These are phyloP conservation scores for Lophiotrema nucula DNA, from an alignment of 495 filamentous ascomycete species.

Conservation along the genomic window DNA sequence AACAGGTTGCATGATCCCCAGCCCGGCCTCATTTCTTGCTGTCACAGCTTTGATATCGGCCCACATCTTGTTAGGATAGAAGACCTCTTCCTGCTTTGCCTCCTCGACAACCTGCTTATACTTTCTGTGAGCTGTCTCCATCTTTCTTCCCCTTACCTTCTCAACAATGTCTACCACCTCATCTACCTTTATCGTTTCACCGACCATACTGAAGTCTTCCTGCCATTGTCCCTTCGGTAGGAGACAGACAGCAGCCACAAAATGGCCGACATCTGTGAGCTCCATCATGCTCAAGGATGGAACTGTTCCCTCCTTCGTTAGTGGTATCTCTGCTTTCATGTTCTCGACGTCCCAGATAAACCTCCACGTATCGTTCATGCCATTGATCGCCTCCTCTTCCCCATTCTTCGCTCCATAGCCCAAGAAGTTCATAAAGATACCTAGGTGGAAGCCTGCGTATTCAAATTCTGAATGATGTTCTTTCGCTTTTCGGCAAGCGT, in stretches of 20 bases:
- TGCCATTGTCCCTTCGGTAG: constrained; percentile 35
- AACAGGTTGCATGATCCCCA: constrained; percentile 9
- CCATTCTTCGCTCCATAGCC: constrained; percentile 32
- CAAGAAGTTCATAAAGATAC: constrained; percentile 44
- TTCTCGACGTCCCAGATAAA: constrained; percentile 35
- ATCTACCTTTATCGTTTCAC: constrained; percentile 34
- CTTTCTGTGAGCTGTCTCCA: constrained; percentile 32
- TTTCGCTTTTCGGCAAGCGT: constrained; percentile 28
- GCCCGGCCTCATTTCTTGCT: constrained; percentile 10
- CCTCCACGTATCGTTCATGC: constrained; percentile 32
- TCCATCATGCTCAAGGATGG: constrained; percentile 35
- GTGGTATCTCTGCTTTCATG: constrained; percentile 34
- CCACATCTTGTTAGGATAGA: constrained; percentile 11
- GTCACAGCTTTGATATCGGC: constrained; percentile 2
- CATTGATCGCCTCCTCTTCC: constrained; percentile 26
- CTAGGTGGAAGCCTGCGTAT: constrained; percentile 35
- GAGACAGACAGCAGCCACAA: constrained; percentile 34
- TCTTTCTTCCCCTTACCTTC: constrained; percentile 31
- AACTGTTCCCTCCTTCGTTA: constrained; percentile 30
- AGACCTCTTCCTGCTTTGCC: constrained; percentile 12
- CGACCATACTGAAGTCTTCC: constrained; percentile 41
- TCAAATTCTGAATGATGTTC: constrained; percentile 29
- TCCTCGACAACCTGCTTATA: constrained; percentile 26
- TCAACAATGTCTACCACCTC: constrained; percentile 33
- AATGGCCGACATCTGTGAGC: constrained; percentile 37